Evolutionary conservation across 345 rosid species (phyloP), one percentile per base, ranked within the genome.

Genomic region (Linum tenue): DNA sequence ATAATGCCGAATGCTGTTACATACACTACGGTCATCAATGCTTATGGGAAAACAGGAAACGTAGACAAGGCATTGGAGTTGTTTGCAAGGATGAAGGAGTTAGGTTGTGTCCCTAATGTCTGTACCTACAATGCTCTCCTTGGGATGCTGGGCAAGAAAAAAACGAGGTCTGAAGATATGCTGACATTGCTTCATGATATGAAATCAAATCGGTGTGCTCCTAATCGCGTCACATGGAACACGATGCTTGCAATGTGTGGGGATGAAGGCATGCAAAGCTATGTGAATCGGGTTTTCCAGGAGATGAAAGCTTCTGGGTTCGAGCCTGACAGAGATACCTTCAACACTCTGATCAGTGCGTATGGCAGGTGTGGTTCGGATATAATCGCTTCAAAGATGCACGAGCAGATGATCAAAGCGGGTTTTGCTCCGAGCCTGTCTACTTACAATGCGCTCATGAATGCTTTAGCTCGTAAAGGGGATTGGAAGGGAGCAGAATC

Each of bases 251-350:
- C 88, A 55, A 66, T 84, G 77, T 92, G 92, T 71, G 89, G 96
- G 67, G 79, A 76, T 48, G 76, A 77, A 22, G 92, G 88, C 48
- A 83, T 83, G 95, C 84, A 80, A 71, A 79, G 76, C 64, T 86
- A 79, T 64, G 83, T 92, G 67, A 84, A 84, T 65, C 76, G 62
- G 44, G 84, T 92, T 42, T 82, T 89, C 53, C 83, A 66, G n/a
- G 95, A 92, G 73, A 92, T 92, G 96, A 87, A 80, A 72, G 82
- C 76, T 70, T 89, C 95, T 5, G 98, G 98, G 64, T 85, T 92
- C 61, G 95, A 84, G 71, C 96, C 98, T 61, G 96, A 77, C 39
- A 81, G 90, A 56, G 96, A 92, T 75, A 92, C 95, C 1, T 92
- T 92, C 78, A 89, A 92, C 64, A 83, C 98, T 5, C 69, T 92